Base-by-base conservation (phyloP, 1,139 yeast species). In the Sugiyamaella novakii region DNA sequence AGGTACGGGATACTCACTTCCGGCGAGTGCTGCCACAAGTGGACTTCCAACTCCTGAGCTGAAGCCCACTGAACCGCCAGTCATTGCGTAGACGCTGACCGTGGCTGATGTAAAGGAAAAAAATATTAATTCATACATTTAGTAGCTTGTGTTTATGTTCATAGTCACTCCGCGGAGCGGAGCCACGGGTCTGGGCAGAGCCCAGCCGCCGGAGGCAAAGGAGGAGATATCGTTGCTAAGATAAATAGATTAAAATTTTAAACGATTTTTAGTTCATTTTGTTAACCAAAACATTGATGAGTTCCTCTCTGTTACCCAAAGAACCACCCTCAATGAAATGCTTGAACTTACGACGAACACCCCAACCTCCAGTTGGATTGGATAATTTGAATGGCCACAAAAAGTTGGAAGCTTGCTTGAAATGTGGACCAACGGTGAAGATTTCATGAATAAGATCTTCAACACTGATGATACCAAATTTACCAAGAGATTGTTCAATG, bases 251-350 rank as follows among this genome's bases (percentile, higher is more conserved):
- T 22, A 22, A 22, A n/a, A n/a, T n/a, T n/a, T n/a, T n/a, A n/a
- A n/a, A n/a, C n/a, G n/a, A n/a, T n/a, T n/a, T 84, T 51, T 59
- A 60, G 57, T 60, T 60, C 60, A 59, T 62, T 41, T 92, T 88
- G 83, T 89, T 88, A 74, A 92, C 91, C 78, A 94, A 86, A 75
- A 87, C 86, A 84, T 92, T 92, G 80, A 92, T 92, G 88, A 81
- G 85, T 73, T 91, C 87, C 80, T 92, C 98, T 79, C 98, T 89
- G 96, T 92, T 91, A 84, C 98, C 98, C 76, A 91, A 82, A 79
- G 96, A 87, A 83, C 98, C 98, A 81, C 98, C 98, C 82, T 91
- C 97, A 83, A 92, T 87, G 76, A 87, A 92, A 81, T 92, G 98
- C 83, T 84, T 85, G 96, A 92, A 92, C 84, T 92, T 92, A 86